These are phyloP conservation scores for Talaromyces sp. DNA, from an alignment of 2,329 filamentous ascomycete genomes.

Conservation along the genomic window DNA sequence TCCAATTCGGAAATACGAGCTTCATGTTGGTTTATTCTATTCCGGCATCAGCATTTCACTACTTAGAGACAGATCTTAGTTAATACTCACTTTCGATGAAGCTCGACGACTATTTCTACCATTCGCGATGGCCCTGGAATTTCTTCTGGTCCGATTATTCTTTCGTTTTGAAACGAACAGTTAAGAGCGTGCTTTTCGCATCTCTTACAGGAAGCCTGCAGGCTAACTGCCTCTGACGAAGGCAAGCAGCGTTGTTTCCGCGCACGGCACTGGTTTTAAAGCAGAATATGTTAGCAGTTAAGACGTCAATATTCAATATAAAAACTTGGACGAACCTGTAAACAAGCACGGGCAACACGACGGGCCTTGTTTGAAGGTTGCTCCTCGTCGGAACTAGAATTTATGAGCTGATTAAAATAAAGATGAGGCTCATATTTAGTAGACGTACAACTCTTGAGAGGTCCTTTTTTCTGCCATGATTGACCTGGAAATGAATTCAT, in stretches of 20 bases:
- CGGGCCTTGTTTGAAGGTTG: not conserved
- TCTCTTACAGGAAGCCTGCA: conserved; percentile 13
- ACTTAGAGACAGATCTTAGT: not conserved
- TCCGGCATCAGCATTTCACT: not conserved
- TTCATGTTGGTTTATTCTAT: conserved; percentile 7
- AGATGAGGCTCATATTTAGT: not conserved
- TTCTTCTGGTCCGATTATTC: conserved; percentile 3
- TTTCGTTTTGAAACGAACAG: conserved; percentile 15
- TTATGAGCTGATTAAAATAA: not conserved
- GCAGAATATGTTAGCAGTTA: no score
- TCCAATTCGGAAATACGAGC: conserved; percentile 3
- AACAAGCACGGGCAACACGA: not conserved
- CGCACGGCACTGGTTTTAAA: conserved; percentile 13
- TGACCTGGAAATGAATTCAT: not conserved
- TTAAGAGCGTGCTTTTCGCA: conserved; percentile 10
- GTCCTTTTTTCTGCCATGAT: not conserved
- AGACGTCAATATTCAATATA: not conserved
- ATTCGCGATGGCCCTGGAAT: conserved; percentile 12
- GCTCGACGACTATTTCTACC: conserved; percentile 14
- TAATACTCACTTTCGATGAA: conserved; percentile 9
- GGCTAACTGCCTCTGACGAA: conserved; percentile 1
- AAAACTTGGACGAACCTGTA: not conserved
- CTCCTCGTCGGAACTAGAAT: not conserved
- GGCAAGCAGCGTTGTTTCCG: conserved; percentile 14
- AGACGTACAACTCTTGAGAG: not conserved